Evolutionary conservation across 805 yeast species (phyloP), one percentile per base, ranked within the genome.

Genomic region (Ogataea chonburiensis): DNA sequence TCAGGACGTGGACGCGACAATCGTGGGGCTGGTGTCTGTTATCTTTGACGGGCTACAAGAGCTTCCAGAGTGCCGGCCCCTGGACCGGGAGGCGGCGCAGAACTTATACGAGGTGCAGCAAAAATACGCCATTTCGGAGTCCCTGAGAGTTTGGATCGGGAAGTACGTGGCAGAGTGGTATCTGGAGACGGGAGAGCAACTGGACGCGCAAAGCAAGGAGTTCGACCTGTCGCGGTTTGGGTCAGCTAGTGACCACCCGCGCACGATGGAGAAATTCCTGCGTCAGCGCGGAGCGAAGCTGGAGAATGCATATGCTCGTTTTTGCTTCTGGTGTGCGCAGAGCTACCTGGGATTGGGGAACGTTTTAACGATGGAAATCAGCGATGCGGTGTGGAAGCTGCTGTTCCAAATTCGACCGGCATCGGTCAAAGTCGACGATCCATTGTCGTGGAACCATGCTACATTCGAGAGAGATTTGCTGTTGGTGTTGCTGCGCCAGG

Each of bases 61-160:
- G 9, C 13, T 24, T 5, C 34, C 34, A 4, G 28, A 24, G 5
- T 17, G 10, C 17, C 7, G 16, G 9, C 28, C 28, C 9, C 11
- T 24, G 22, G n/a, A n/a, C 10, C 31, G 12, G 9, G 18, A 17
- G 4, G 27, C 21, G 11, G 50, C 50, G n/a, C 52, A 50, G 25
- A 31, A 31, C 3, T 19, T 58, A 1, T 58, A 47, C 34, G 37
- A 44, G 10, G 27, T 52, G 2, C 56, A 52, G 23, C 39, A 38
- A 24, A n/a, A 40, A 0, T 5, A 16, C 3, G 10, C 28, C 7
- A 17, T 53, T n/a, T 41, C 52, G 6, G 28, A 21, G 1, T 5
- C 30, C 0, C 53, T 63, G 31, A 37, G 44, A 1, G n/a, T 46
- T 1, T 64, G 67, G 68, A 55, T 58, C 24, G 64, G 58, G 0